Evolutionary conservation across 2,329 filamentous ascomycete species (phyloP), one percentile per base, ranked within the genome.

Genomic region (Monosporascus sp.): DNA sequence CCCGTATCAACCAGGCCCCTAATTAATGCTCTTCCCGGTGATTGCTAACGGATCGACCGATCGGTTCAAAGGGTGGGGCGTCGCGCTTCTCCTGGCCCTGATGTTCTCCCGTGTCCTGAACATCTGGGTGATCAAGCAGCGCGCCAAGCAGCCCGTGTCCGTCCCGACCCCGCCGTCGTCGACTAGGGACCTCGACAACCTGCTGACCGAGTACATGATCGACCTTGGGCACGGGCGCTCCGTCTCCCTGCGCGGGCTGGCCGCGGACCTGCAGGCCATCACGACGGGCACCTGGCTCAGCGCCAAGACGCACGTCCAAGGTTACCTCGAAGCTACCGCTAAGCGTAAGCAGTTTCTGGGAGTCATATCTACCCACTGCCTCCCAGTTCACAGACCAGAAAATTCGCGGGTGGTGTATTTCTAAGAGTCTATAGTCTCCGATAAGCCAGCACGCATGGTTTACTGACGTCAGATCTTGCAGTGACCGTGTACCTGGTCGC

Each of bases 401-500:
- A 2, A 34, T 14, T 11, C 9, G 31, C 9, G 2, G 11, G 1
- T 34, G 9, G 31, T 11, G 31, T 14, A 11, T 27, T 34, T 34
- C 5, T 11, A 14, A 14, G 9, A 34, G 31, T 14, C 31, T 34
- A 34, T 11, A 14, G 31, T 5, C 5, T 11, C 9, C 9, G 31
- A 27, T 27, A 11, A 27, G 27, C 27, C 11, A 27, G 27, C 27
- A 27, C 27, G 27, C 27, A 27, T 9, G 27, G 11, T 27, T 27
- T 27, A 27, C 27, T 27, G 8, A 34, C 11, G 3, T 11, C 31
- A 14, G 31, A 14, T 34, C 9, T 14, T 34, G 11, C 31, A 34
- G 31, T 86, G 47, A 70, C 82, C 52, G 81, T 85, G 4, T 86
- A 83, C 61, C 61, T 83, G 3, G 78, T 79, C 44, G 81, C 80